A percentile compares a stretch with the other conserved stretches of the same genome.
Evolutionary conservation across 2,329 filamentous ascomycete genomes (phyloP).

Genomic region (Dothidotthia symphoricarpi): DNA sequence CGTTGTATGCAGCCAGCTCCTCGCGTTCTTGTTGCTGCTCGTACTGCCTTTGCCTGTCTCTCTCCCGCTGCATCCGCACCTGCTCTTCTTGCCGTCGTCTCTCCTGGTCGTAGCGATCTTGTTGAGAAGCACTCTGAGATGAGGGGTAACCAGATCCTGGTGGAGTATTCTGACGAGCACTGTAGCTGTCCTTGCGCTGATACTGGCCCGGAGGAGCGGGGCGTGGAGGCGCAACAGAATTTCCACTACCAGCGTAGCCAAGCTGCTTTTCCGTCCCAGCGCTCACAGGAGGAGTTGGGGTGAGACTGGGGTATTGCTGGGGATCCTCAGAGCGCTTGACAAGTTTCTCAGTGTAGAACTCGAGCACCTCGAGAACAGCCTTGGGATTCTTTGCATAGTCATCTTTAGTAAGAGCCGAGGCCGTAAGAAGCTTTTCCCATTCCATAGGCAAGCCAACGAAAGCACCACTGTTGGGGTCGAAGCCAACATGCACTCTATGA

Average conservation of each 20-base stretch:
- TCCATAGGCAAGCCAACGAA: slow-evolving; percentile 93
- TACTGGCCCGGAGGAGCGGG: slow-evolving; percentile 46
- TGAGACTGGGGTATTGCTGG: slow-evolving; percentile 64
- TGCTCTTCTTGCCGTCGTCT: slow-evolving; percentile 45
- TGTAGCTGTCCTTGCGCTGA: slow-evolving; percentile 49
- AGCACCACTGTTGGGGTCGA: slow-evolving; percentile 90
- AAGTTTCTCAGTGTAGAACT: slow-evolving; percentile 79
- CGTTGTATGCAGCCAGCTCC: slow-evolving; percentile 86
- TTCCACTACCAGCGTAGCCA: slow-evolving; percentile 46
- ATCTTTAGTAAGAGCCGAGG: slow-evolving; percentile 95
- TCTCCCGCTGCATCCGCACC: slow-evolving; percentile 38
- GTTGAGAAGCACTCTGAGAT: slow-evolving; percentile 37
- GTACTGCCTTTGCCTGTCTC: slow-evolving; percentile 43
- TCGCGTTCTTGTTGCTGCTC: slow-evolving; percentile 54
- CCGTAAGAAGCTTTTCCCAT: slow-evolving; percentile 95
- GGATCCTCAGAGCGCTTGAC: slow-evolving; percentile 73
- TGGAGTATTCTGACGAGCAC: slow-evolving; percentile 34
- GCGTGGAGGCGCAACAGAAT: slow-evolving; percentile 50
- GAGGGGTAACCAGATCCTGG: slow-evolving; percentile 30
- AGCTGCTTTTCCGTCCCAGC: slow-evolving; percentile 49
- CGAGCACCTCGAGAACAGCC: slow-evolving; percentile 69
- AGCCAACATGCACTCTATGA: slow-evolving; percentile 94
- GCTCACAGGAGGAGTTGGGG: slow-evolving; percentile 62
- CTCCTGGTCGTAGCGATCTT: slow-evolving; percentile 32
- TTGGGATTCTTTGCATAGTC: slow-evolving; percentile 94